phyloP scores from a whole-genome alignment of 768 basidiomycete species.

The Hebeloma cylindrosporum region DNA sequence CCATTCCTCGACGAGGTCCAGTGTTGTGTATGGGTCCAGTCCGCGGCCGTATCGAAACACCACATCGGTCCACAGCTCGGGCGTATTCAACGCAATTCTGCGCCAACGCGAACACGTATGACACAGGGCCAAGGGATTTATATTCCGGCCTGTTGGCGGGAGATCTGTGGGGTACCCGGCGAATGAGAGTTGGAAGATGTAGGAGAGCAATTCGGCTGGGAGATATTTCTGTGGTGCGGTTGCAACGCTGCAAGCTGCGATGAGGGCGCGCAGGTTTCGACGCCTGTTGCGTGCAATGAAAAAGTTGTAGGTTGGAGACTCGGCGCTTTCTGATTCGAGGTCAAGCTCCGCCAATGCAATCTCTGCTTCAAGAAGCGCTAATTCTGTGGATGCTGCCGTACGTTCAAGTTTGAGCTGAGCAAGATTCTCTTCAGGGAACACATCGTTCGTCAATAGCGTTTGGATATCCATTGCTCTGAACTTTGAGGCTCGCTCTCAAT shows the following conservation, averaged over 20 bases:
- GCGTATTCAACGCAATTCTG: slow-evolving; percentile 9
- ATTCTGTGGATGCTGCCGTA: background rate
- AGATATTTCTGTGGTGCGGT: slow-evolving; percentile 16
- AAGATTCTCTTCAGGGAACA: slow-evolving; percentile 12
- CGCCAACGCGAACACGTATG: slow-evolving; percentile 12
- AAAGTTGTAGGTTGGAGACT: background rate
- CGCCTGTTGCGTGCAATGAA: background rate
- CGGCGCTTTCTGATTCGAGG: slow-evolving; percentile 1
- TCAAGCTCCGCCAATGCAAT: slow-evolving; percentile 4
- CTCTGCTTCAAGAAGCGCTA: slow-evolving; percentile 5
- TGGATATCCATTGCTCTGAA: slow-evolving; percentile 2
- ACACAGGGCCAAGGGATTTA: slow-evolving; percentile 9
- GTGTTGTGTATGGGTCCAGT: slow-evolving; percentile 2
- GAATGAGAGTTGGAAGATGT: slow-evolving; percentile 12
- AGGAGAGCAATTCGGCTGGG: slow-evolving; percentile 14
- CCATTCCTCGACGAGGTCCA: slow-evolving; percentile 3
- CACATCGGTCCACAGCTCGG: slow-evolving; percentile 11
- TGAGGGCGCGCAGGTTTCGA: slow-evolving; percentile 3
- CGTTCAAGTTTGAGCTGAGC: slow-evolving; percentile 3
- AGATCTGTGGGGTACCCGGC: slow-evolving; percentile 2
- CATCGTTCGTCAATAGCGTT: slow-evolving; percentile 9
- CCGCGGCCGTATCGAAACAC: slow-evolving; percentile 4
- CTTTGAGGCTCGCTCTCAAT: background rate
- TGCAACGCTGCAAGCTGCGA: slow-evolving; percentile 5
- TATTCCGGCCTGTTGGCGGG: slow-evolving; percentile 1